Conservation (phyloP, 345 rosid species). For the Aegle marmelos region DNA sequence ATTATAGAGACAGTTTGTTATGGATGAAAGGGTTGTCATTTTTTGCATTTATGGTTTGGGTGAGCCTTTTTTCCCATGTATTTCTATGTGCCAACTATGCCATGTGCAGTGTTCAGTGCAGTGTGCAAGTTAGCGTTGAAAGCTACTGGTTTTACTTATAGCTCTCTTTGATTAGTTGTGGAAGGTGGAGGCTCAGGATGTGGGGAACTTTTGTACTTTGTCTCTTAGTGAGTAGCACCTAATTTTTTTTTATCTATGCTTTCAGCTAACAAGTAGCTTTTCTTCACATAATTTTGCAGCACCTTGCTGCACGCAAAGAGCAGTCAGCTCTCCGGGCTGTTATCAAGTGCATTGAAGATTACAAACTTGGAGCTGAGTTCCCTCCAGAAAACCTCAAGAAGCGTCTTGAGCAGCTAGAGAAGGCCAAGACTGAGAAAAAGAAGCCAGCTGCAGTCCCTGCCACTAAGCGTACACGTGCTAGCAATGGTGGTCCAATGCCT, state of each 20-base stretch:
- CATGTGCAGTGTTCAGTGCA: background rate
- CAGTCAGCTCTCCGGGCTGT: conserved; percentile 92
- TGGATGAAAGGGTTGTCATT: background rate
- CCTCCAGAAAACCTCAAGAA: conserved; percentile 95
- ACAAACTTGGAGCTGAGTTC: conserved; percentile 78
- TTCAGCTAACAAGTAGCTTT: background rate
- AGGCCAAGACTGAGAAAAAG: conserved; percentile 86
- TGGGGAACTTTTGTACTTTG: background rate
- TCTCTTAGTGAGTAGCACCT: background rate
- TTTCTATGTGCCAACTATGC: background rate
- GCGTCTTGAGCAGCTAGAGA: conserved; percentile 97
- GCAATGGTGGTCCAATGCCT: conserved; percentile 94
- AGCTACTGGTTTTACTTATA: background rate
- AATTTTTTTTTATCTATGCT: background rate
- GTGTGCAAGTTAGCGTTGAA: background rate
- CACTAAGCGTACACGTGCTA: conserved; percentile 87
- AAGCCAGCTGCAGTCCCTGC: conserved; percentile 81
- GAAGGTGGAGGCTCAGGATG: background rate
- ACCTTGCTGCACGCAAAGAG: conserved; percentile 83
- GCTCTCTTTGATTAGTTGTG: background rate
- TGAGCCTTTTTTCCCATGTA: background rate
- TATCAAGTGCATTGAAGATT: conserved; percentile 95
- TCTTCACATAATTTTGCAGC: conserved; percentile 33
- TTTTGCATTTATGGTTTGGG: background rate
- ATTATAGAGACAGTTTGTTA: background rate